These are phyloP conservation scores for Phytopythium oedochilum DNA, from an alignment of 352 stramenopile genomes.

Conservation along the genomic window DNA sequence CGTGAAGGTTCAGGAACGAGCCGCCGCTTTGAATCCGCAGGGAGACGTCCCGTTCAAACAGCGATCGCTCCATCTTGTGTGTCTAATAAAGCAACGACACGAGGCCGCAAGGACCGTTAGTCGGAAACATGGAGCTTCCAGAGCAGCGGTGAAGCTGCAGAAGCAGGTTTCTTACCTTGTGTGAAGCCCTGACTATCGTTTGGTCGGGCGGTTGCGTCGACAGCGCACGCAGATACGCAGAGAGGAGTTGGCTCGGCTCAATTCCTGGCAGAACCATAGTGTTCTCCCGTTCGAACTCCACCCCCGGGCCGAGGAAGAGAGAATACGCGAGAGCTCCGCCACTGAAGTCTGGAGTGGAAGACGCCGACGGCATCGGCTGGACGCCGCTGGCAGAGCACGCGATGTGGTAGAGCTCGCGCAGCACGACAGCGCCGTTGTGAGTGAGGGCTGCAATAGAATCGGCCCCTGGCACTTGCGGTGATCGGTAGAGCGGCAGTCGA, in stretches of 20 bases:
- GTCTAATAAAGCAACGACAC: background rate
- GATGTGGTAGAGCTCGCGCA: slow-evolving; percentile 5
- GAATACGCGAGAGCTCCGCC: background rate
- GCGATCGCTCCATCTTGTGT: background rate
- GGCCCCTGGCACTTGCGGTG: background rate
- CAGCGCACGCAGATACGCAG: background rate
- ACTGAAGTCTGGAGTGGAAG: background rate
- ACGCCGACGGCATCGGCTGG: background rate
- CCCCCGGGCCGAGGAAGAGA: background rate
- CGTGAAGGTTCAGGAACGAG: background rate
- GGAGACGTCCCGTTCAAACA: background rate
- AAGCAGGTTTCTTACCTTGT: background rate
- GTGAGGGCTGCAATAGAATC: background rate
- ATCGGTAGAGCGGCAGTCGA: background rate
- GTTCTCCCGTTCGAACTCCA: background rate
- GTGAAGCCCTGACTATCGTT: background rate
- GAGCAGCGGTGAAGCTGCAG: background rate
- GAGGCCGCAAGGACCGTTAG: too few relatives aligned
- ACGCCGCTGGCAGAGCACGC: background rate
- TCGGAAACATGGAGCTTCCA: background rate
- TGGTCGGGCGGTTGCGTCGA: background rate
- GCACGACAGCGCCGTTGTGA: background rate
- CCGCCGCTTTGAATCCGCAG: background rate
- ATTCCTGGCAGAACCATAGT: background rate
- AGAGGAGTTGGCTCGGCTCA: background rate